Evolutionary conservation across 2,329 filamentous ascomycete species (phyloP), one percentile per base, ranked within the genome.

Genomic region (Sporothrix brunneoviolacea): DNA sequence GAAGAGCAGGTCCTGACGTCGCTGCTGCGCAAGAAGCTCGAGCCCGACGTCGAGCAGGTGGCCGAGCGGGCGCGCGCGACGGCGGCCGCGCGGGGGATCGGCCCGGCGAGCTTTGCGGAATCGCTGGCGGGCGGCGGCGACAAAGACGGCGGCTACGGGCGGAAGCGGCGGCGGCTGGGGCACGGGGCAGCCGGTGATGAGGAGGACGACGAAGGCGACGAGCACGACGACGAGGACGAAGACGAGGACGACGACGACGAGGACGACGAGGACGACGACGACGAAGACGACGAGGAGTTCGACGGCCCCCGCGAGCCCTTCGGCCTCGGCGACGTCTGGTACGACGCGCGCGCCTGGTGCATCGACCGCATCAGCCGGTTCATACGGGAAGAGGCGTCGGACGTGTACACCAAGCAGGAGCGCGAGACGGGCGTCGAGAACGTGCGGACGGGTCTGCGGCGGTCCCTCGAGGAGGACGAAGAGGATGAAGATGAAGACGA

Each of bases 21-120:
- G 59, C 73, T 95, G 2, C 72, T 94, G 28, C 83, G 88, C 35
- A 94, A 93, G 68, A 93, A 93, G 64, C 76, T 90, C 43, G 88
- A 93, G 58, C 87, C 88, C 0, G 75, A 80, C 21, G 82, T 90
- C 16, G 86, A 91, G 62, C 80, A 83, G 51, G 83, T 84, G 69
- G 82, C 91, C 22, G 77, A 81, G 19, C 71, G 81, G 46, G 84
- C 82, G 1, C 76, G 79, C 32, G 72, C 72, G 52, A 70, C 70
- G 24, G 71, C 72, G 12, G 62, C 59, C 10, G 57, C 58, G 8
- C 60, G 59, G 8, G 65, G 66, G 8, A 53, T 68, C 19, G 61
- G 64, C 5, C 52, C 54, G 4, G 54, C 49, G 41, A 64, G 61
- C 39, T 63, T 66, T 45, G 54, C 56, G 8, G 39, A 50, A 35